Conservation (phyloP, 352 stramenopile species). For the Phytophthora ohioensis region DNA sequence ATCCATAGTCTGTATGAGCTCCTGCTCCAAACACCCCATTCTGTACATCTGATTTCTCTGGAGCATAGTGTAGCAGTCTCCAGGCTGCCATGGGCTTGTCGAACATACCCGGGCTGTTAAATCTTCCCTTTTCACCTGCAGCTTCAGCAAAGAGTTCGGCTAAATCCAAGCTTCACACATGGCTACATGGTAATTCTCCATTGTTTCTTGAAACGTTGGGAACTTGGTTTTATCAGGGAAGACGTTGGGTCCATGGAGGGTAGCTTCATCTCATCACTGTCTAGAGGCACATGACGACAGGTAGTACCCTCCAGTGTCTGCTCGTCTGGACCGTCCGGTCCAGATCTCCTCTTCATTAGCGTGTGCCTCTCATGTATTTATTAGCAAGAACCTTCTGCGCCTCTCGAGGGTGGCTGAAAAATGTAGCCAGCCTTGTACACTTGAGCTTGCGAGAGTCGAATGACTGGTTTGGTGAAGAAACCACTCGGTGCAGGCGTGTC, state of each 20-base stretch:
- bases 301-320: constrained; percentile 83
- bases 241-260: too few species aligned
- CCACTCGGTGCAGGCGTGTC: constrained; percentile 66
- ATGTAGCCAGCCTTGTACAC: constrained; percentile 68
- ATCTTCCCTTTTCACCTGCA: constrained; percentile 54
- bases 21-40: too few species aligned
- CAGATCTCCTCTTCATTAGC: constrained; percentile 78
- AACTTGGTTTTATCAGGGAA: too few species aligned
- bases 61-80: too few species aligned
- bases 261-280: constrained; percentile 72
- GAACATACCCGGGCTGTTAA: constrained; percentile 64
- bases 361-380: constrained; percentile 82
- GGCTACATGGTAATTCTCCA: too few species aligned
- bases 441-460: constrained; percentile 44
- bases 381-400: constrained; percentile 71
- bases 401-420: constrained; percentile 59
- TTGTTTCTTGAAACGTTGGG: too few species aligned
- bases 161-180: too few species aligned
- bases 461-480: too few species aligned
- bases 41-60: too few species aligned
- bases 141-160: too few species aligned
- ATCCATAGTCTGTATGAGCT: too few species aligned
- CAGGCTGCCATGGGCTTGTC: too few species aligned
- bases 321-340: constrained; percentile 64
- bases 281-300: constrained; percentile 59